These are phyloP conservation scores for Colletotrichum sp. DNA, from an alignment of 2,329 filamentous ascomycete species.

Conservation along the genomic window DNA sequence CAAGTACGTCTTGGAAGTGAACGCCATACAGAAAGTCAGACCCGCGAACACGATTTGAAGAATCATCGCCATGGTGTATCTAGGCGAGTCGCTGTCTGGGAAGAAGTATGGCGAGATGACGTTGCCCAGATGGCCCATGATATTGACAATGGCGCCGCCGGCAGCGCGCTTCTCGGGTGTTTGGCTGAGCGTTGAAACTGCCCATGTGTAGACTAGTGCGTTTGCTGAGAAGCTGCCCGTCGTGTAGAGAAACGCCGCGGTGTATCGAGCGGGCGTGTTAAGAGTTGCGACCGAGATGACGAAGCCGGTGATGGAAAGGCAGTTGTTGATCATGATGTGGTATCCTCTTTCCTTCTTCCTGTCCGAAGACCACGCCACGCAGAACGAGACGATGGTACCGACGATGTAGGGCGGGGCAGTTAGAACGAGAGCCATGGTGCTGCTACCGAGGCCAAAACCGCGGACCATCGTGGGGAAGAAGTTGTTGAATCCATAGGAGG, in stretches of 20 bases:
- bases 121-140: constrained; percentile 46
- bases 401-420: constrained; percentile 53
- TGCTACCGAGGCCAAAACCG: constrained; percentile 32
- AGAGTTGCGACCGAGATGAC: constrained; percentile 34
- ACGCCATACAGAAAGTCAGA: constrained; percentile 5
- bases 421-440: constrained; percentile 47
- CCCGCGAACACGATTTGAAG: constrained; percentile 21
- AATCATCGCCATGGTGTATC: constrained; percentile 45
- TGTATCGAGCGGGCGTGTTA: constrained; percentile 34
- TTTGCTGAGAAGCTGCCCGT: constrained; percentile 43
- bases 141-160: constrained; percentile 46
- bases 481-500: constrained; percentile 29
- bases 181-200: constrained; percentile 42
- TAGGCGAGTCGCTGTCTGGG: constrained; percentile 41
- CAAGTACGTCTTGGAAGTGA: constrained; percentile 8
- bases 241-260: constrained; percentile 40
- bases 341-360: constrained; percentile 44
- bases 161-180: constrained; percentile 50
- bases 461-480: constrained; percentile 37
- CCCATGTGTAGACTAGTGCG: constrained; percentile 42
- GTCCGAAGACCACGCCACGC: constrained; percentile 47
- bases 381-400: constrained; percentile 46
- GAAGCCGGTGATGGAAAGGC: constrained; percentile 43
- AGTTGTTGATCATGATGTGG: constrained; percentile 43
- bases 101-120: constrained; percentile 52